phyloP scores from a whole-genome alignment of 176 grass and related monocot genomes.

The Avena atlantica region DNA sequence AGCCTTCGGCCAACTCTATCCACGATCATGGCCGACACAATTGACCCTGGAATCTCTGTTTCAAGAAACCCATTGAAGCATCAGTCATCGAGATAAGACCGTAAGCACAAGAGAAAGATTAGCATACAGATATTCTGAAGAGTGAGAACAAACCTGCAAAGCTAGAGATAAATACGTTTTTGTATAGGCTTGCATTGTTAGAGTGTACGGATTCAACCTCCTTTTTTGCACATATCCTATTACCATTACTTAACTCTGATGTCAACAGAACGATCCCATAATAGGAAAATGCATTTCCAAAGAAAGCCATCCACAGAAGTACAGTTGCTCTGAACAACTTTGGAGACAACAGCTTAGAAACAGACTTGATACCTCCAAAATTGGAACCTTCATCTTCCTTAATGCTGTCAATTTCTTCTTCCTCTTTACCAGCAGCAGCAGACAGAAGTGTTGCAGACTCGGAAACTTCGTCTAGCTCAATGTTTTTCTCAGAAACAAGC shows the following conservation, averaged over 20 bases:
- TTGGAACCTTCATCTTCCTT: slow-evolving; percentile 50
- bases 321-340: slow-evolving; percentile 82
- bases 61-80: slow-evolving; percentile 41
- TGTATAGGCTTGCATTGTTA: slow-evolving; percentile 73
- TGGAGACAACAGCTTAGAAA: slow-evolving; percentile 69
- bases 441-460: slow-evolving; percentile 63
- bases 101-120: slow-evolving; percentile 7
- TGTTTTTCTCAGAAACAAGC: slow-evolving; percentile 74
- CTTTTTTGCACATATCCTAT: slow-evolving; percentile 69
- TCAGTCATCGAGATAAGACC: not conserved
- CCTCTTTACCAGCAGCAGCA: slow-evolving; percentile 28
- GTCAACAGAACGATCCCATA: slow-evolving; percentile 97
- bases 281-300: slow-evolving; percentile 94
- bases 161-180: slow-evolving; percentile 92
- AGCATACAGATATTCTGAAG: not conserved
- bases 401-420: slow-evolving; percentile 43
- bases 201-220: slow-evolving; percentile 57
- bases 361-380: slow-evolving; percentile 60
- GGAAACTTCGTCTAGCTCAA: slow-evolving; percentile 78
- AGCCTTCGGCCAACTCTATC: slow-evolving; percentile 87
- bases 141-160: slow-evolving; percentile 74
- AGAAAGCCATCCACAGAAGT: slow-evolving; percentile 97
- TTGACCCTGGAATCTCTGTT: slow-evolving; percentile 88
- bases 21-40: slow-evolving; percentile 80
- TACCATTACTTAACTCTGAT: slow-evolving; percentile 85